phyloP scores from a whole-genome alignment of 768 basidiomycete species.

The Nevesoporus exiguus region DNA sequence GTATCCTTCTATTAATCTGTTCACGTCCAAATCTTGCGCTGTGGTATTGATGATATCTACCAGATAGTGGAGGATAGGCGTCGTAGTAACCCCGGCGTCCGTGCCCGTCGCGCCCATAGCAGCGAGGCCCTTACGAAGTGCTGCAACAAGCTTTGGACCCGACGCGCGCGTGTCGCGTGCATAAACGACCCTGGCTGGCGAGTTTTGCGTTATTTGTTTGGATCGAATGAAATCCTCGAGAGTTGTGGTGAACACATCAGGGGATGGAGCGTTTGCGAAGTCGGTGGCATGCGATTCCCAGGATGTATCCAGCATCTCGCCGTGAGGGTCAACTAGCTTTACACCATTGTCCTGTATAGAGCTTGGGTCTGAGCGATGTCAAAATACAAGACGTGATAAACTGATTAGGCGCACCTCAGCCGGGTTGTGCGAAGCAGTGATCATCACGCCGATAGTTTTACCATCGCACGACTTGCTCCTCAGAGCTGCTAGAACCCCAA shows the following conservation, averaged over 20 bases:
- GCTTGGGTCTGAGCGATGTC: constrained; percentile 1
- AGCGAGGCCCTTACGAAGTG: constrained; percentile 79
- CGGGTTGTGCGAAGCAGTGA: constrained; percentile 99
- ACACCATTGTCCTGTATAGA: constrained; percentile 88
- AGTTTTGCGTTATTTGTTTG: constrained; percentile 72
- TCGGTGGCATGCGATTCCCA: constrained; percentile 90
- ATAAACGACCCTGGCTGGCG: constrained; percentile 82
- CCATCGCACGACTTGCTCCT: constrained; percentile 91
- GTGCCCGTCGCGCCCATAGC: constrained; percentile 66
- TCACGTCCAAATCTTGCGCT: constrained; percentile 74
- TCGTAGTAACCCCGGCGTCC: constrained; percentile 84
- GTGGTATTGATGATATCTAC: constrained; percentile 88
- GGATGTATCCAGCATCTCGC: constrained; percentile 92
- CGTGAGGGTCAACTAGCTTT: constrained; percentile 94
- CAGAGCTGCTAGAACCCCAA: constrained; percentile 85
- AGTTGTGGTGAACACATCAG: constrained; percentile 65
- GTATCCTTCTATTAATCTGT: constrained; percentile 80
- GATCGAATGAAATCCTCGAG: constrained; percentile 59
- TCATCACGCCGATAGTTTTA: constrained; percentile 94
- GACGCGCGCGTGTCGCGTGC: constrained; percentile 93
- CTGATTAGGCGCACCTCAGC: constrained; percentile 67
- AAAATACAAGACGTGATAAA: background rate
- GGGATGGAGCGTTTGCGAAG: constrained; percentile 78
- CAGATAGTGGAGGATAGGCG: constrained; percentile 93
- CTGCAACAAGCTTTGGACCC: constrained; percentile 67